A percentile compares a stretch with the other conserved stretches of the same genome.
Evolutionary conservation across 495 filamentous ascomycete species (phyloP).

Genomic region (Neurospora tetraspora): DNA sequence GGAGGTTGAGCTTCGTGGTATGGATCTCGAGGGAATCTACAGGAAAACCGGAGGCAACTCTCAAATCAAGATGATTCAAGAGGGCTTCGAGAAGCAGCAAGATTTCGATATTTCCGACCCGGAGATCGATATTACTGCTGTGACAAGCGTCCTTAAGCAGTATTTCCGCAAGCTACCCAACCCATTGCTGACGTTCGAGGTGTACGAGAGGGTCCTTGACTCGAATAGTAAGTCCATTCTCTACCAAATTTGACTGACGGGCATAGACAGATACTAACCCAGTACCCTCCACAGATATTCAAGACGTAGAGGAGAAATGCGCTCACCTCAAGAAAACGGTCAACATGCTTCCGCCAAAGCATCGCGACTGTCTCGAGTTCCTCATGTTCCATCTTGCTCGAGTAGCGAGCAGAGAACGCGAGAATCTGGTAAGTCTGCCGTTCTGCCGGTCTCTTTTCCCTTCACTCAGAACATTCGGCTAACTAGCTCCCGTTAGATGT

Average conservation of each 20-base stretch:
- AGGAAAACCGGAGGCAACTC: slow-evolving; percentile 89
- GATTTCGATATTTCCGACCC: slow-evolving; percentile 89
- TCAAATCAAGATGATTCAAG: slow-evolving; percentile 75
- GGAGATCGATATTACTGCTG: slow-evolving; percentile 88
- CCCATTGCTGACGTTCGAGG: slow-evolving; percentile 83
- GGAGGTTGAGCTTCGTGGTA: slow-evolving; percentile 91
- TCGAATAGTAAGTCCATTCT: slow-evolving; percentile 42
- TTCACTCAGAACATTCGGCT: slow-evolving; percentile 3
- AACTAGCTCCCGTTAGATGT: slow-evolving; percentile 53
- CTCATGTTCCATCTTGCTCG: slow-evolving; percentile 88
- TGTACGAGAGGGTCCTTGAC: slow-evolving; percentile 84
- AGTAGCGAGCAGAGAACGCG: slow-evolving; percentile 68
- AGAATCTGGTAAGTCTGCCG: slow-evolving; percentile 54
- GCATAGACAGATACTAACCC: neutral
- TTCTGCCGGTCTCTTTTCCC: neutral
- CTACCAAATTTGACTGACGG: neutral
- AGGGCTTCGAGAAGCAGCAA: slow-evolving; percentile 77
- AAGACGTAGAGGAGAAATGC: slow-evolving; percentile 50
- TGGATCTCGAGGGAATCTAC: slow-evolving; percentile 98
- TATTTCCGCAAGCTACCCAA: slow-evolving; percentile 93
- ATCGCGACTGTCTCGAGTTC: slow-evolving; percentile 85
- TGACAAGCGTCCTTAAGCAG: slow-evolving; percentile 92
- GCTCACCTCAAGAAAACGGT: slow-evolving; percentile 59
- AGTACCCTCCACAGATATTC: slow-evolving; percentile 26
- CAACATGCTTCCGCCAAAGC: slow-evolving; percentile 65